Conservation (phyloP, 2,329 filamentous ascomycete genomes). For the Curvularia eragrostidis region DNA sequence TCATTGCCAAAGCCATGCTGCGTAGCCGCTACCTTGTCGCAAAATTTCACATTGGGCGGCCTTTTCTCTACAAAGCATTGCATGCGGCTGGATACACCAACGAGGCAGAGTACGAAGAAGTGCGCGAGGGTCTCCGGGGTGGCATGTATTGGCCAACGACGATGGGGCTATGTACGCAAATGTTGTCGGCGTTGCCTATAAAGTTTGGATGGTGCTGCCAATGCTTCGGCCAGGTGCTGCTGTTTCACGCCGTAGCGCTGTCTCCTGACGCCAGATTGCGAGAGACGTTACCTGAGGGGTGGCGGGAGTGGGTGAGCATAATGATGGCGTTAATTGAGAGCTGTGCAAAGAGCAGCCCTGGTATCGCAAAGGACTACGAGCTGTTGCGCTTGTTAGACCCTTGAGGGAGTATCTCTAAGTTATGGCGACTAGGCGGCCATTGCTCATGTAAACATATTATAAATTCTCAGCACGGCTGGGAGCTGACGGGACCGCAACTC, state of each 20-base stretch:
- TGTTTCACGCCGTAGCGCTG: slow-evolving; percentile 43
- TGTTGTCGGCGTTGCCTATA: slow-evolving; percentile 45
- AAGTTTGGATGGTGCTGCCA: slow-evolving; percentile 51
- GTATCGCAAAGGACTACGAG: slow-evolving; percentile 46
- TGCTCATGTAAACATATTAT: not conserved
- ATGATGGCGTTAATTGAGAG: slow-evolving; percentile 47
- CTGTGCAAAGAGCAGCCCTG: slow-evolving; percentile 44
- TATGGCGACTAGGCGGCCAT: not conserved
- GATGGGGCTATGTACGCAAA: slow-evolving; percentile 46
- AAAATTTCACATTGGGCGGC: slow-evolving; percentile 48
- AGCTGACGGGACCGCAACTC: not conserved
- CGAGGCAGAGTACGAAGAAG: slow-evolving; percentile 42
- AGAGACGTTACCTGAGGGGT: slow-evolving; percentile 43
- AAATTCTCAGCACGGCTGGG: not conserved
- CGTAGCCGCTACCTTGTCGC: slow-evolving; percentile 49
- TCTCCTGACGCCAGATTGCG: slow-evolving; percentile 38
- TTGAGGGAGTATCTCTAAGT: not conserved
- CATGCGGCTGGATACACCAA: slow-evolving; percentile 41
- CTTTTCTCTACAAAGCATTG: slow-evolving; percentile 49
- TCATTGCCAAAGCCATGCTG: slow-evolving; percentile 50
- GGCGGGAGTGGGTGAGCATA: slow-evolving; percentile 46
- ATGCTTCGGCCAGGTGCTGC: slow-evolving; percentile 47
- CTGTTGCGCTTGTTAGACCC: slow-evolving; percentile 41
- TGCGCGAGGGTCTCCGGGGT: slow-evolving; percentile 37
- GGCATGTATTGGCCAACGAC: slow-evolving; percentile 50